Percentiles rank a stretch among this genome's conserved stretches.
Evolutionary conservation across 441 rosid species (phyloP).

Genomic region (Erodium texanum): DNA sequence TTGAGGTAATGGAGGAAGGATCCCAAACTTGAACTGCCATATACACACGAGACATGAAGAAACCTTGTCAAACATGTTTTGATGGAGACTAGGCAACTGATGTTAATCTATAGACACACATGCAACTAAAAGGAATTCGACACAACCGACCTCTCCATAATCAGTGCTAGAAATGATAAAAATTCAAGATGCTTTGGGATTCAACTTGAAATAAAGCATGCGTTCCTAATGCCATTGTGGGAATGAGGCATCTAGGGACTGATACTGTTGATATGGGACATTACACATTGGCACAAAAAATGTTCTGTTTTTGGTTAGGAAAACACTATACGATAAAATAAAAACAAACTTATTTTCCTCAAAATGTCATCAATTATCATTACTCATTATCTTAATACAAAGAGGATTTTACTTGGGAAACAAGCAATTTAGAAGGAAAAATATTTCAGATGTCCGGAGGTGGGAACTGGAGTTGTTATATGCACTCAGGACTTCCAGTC

Average conservation of each 20-base stretch:
- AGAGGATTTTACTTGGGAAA: background rate
- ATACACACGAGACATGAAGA: background rate
- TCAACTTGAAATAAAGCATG: background rate
- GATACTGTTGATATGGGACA: background rate
- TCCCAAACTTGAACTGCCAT: conserved; percentile 74
- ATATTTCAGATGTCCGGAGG: background rate
- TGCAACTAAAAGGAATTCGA: background rate
- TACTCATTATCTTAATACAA: background rate
- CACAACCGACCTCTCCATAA: background rate
- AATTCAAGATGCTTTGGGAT: background rate
- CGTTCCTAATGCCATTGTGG: background rate
- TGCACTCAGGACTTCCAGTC: background rate
- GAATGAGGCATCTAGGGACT: too few species aligned
- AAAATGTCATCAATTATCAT: background rate
- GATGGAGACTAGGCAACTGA: background rate
- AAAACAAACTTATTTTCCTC: background rate
- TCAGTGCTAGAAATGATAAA: background rate
- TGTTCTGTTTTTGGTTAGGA: background rate
- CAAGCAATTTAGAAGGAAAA: background rate
- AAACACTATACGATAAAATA: background rate
- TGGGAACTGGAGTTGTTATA: background rate
- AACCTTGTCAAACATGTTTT: background rate
- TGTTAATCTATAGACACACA: background rate
- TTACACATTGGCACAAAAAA: background rate
- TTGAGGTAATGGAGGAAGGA: conserved; percentile 48